Base-by-base conservation (phyloP, 2,329 filamentous ascomycete species). In the Blastomyces parvus region DNA sequence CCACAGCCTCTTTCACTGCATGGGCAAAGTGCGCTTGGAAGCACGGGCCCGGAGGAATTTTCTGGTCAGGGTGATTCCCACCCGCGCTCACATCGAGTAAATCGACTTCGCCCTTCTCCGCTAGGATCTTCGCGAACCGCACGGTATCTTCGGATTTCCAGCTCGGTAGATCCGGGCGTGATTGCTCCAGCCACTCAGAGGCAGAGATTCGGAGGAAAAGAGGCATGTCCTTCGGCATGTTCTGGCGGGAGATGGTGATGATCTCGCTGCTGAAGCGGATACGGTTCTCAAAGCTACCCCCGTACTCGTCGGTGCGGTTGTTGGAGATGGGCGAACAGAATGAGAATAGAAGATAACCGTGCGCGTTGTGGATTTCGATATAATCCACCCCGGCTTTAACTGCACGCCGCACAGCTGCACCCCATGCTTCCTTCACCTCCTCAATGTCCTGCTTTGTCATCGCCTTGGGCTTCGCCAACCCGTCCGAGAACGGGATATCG, bases 71-170 rank as follows among this genome's bases (percentile, higher is more conserved):
- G 72, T 86, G 83, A 72, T 89, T 88, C 48, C 89, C 92, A 42
- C 86, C 90, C 0, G 86, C 87, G 69, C 87, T 91, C 63, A 96
- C 85, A 73, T 97, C 92, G 38, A 96, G 81, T 19, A 96, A 79
- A 73, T 97, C 92, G 53, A 96, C 83, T 7, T 69, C 67, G 38
- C 92, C 92, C 14, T 82, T 79, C 0, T 82, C 83, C 0, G 89
- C 88, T 0, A 97, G 82, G 11, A 88, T 78, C 71, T 80, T 72
- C 0, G 89, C 87, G 1, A 94, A 81, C 59, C 79, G 79, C 38
- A 85, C 79, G 0, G 85, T 86, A 62, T 93, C 82, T 19, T 85
- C 81, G 2, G 84, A 68, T 0, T 82, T 88, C 89, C 90, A 94
- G 69, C 82, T 84, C 67, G 86, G 82, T 13, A 80, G 77, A 25